Evolutionary conservation across 2,329 filamentous ascomycete species (phyloP), one percentile per base, ranked within the genome.

Genomic region (Sporothrix dimorphospora): DNA sequence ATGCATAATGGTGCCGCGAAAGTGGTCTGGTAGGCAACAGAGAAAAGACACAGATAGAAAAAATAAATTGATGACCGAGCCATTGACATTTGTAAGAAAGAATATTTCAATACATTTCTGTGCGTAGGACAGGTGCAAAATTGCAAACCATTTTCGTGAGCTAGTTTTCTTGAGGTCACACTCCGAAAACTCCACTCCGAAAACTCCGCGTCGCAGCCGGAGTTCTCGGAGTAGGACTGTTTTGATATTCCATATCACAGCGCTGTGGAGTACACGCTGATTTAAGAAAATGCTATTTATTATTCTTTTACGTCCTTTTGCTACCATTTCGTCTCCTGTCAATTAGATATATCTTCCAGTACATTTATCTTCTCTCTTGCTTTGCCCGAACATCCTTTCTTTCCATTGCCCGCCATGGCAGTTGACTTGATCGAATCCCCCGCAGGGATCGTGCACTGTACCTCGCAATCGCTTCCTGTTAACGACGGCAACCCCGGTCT

Each of bases 171-270:
- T 19, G 55, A 3, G 30, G 5, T 6, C 16, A 3, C 4, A 47
- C 40, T 65, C 59, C 59, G 59, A 47, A 30, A 47, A 8, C 38
- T 47, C 40, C 59, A 65, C 12, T 47, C 59, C 59, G 59, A 65
- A 47, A 65, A 47, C 11, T 65, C 59, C 38, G 11, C n/a, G 11
- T 12, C n/a, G 1, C 9, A 2, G 2, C 16, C n/a, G 59, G 59
- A 65, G 21, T 45, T 45, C 38, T 65, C 59, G 59, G 59, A 65
- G n/a, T 30, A 19, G 8, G n/a, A 3, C 19, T 45, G 59, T 30
- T 24, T 21, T 45, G 11, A 61, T 21, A 8, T 61, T 2, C 21
- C 34, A 2, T 61, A 61, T 61, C 34, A 40, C 19, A 21, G 11
- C 24, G 24, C 19, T 4, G 24, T 1, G 24, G 24, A 55, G 27